Conservation (phyloP, 306 rosid species). For the Cucurbita pepo region DNA sequence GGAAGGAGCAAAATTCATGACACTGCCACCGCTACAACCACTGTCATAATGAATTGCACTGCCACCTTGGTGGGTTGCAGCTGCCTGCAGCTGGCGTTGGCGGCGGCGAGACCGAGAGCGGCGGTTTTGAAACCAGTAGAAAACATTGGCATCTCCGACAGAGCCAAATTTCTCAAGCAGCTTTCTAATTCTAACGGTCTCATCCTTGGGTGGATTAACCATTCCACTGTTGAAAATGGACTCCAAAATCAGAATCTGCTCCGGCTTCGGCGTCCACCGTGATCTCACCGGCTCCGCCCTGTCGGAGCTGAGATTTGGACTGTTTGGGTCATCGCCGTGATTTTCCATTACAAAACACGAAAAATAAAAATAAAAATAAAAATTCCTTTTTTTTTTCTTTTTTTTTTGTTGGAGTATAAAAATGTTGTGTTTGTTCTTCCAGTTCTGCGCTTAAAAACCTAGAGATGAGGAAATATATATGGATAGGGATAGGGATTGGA, state of each 20-base stretch:
- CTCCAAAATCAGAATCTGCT: constrained; percentile 80
- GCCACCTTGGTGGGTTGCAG: constrained; percentile 13
- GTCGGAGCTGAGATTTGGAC: constrained; percentile 29
- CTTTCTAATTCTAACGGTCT: constrained; percentile 62
- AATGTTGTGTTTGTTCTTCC: not conserved
- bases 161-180: constrained; percentile 75
- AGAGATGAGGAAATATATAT: not conserved
- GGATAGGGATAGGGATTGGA: not conserved
- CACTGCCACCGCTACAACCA: not conserved
- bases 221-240: constrained; percentile 97
- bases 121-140: constrained; percentile 97
- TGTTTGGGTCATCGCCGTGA: constrained; percentile 19
- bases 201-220: constrained; percentile 87
- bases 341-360: constrained; percentile 37
- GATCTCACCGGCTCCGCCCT: constrained; percentile 64
- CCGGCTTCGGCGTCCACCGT: constrained; percentile 89
- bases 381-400: not conserved
- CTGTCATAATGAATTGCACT: constrained; percentile 30
- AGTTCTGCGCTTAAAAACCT: not conserved
- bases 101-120: constrained; percentile 94
- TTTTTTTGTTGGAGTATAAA: not conserved
- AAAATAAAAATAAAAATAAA: not conserved
- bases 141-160: constrained; percentile 85
- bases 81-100: constrained; percentile 62
- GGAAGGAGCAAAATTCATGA: not conserved